phyloP scores from a whole-genome alignment of 371 early-diverging fungal genomes.

The Phascolomyces articulosus region DNA sequence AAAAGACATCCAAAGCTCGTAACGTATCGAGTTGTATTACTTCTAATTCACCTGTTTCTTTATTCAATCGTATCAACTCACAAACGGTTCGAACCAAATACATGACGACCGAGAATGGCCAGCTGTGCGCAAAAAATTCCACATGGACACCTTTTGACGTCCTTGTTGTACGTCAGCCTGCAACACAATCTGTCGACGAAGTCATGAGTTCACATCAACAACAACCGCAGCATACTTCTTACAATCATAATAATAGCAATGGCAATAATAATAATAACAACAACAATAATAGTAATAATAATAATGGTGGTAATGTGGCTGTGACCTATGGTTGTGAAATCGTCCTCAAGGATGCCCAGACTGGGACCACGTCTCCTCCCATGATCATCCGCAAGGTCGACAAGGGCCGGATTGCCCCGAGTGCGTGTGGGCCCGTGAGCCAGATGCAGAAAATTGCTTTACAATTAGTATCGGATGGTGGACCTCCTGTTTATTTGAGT shows the following conservation, averaged over 20 bases:
- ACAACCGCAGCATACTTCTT: background rate
- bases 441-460: conserved; percentile 90
- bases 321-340: conserved; percentile 81
- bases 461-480: conserved; percentile 45
- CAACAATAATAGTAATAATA: background rate
- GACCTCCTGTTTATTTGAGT: conserved; percentile 40
- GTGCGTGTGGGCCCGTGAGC: conserved; percentile 73
- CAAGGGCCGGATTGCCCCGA: conserved; percentile 66
- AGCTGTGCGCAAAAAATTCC: conserved; percentile 75
- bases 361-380: conserved; percentile 69
- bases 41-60: conserved; percentile 67
- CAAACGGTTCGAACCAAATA: conserved; percentile 90
- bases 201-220: conserved; percentile 9
- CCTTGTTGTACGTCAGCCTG: conserved; percentile 55
- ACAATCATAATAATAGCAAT: background rate
- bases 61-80: conserved; percentile 86
- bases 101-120: conserved; percentile 55
- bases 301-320: conserved; percentile 31
- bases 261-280: background rate
- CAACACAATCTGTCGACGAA: conserved; percentile 6
- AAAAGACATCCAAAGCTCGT: conserved; percentile 83
- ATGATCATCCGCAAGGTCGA: conserved; percentile 83
- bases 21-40: conserved; percentile 77
- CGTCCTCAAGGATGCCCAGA: conserved; percentile 67
- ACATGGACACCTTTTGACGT: conserved; percentile 83